Evolutionary conservation across 345 rosid species (phyloP).

Genomic region (Populus ilicifolia): DNA sequence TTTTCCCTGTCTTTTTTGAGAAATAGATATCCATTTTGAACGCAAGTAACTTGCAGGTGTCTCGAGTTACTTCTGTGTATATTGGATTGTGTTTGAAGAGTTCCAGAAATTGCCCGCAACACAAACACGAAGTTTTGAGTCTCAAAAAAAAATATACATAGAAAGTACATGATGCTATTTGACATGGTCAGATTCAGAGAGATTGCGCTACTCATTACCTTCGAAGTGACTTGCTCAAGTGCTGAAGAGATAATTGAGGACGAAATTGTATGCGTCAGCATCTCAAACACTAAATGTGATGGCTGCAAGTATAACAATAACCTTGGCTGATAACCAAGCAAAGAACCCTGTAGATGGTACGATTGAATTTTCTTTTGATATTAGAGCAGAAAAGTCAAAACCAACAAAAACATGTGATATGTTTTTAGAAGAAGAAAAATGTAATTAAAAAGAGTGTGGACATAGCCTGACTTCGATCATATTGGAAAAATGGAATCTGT

Average conservation of each 20-base stretch:
- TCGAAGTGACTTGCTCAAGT: background rate
- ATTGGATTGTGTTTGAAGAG: background rate
- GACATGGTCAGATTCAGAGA: background rate
- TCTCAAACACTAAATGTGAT: background rate
- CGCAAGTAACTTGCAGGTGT: background rate
- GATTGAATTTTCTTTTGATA: background rate
- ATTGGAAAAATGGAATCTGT: too few relatives aligned
- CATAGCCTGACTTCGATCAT: too few relatives aligned
- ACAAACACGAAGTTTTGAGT: background rate
- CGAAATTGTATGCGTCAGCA: background rate
- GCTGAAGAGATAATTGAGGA: background rate
- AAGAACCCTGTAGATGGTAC: background rate
- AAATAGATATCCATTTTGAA: too few relatives aligned
- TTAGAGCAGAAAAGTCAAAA: background rate
- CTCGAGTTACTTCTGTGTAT: background rate
- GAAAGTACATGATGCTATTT: background rate
- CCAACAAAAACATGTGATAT: background rate
- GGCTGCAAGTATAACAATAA: background rate
- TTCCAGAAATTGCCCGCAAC: background rate
- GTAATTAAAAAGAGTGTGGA: background rate
- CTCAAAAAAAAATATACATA: background rate
- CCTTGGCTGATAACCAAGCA: background rate
- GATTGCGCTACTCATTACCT: background rate
- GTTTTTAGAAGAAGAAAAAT: too few relatives aligned
- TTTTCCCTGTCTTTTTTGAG: too few relatives aligned